Base-by-base conservation (phyloP, 495 filamentous ascomycete species). In the Neurospora sublineolata region DNA sequence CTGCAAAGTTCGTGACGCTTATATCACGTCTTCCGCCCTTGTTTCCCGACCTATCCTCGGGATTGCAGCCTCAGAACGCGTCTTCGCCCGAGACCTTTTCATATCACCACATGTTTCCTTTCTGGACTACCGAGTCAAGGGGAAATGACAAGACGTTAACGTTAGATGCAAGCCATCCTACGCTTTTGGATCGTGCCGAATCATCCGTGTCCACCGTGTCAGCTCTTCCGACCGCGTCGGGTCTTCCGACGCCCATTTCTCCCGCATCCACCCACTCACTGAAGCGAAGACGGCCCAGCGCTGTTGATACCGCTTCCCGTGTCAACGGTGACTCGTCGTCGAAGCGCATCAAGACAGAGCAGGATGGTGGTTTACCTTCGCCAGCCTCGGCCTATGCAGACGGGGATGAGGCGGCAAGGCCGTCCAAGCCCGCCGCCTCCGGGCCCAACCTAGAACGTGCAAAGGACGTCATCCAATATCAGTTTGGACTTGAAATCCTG, bases 401-500 rank as follows among this genome's bases (percentile, higher is more conserved):
- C 37, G 37, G 58, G 38, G 73, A 75, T 44, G 73, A 74, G 68
- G 52, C 27, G 52, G 68, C 67, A 37, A 44, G 42, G 67, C 60
- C 73, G 74, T 52, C 73, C 73, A 76, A 67, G 71, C 75, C 69
- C 73, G 69, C 71, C 58, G 69, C 68, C 70, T 67, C 46, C 68
- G 71, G 71, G 18, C 64, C 67, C 37, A 75, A 74, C 67, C 73
- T 81, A 71, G 80, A 83, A 52, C 79, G 77, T 58, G 83, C 93
- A 70, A 89, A 87, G 74, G 89, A 95, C 46, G 88, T 86, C 10
- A 90, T 97, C 75, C 90, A 93, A 75, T 87, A 91, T 46, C 92
- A 97, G 80, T 89, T 99, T 80, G 90, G 92, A 75, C 88, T 96
- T 72, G 93, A 98, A 82, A 94, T 98, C 52, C 83, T 97, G 70